These are phyloP conservation scores for Pseudogymnoascus destructans DNA, from an alignment of 2,329 filamentous ascomycete species.

Conservation along the genomic window DNA sequence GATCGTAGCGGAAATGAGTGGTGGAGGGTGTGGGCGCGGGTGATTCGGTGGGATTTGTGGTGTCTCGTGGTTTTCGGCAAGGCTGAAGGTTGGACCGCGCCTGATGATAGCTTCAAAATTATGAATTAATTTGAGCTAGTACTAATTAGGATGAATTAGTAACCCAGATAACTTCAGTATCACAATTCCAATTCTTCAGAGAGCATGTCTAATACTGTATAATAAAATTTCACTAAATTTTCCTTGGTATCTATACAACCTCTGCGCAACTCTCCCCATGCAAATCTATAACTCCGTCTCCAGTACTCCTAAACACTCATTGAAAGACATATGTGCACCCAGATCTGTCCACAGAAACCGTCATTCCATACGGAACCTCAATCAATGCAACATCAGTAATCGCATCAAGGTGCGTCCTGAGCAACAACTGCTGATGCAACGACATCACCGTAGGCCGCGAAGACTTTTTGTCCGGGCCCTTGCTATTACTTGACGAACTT, in stretches of 20 bases:
- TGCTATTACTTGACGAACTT: slow-evolving; percentile 21
- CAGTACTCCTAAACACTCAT: slow-evolving; percentile 12
- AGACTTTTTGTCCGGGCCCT: slow-evolving; percentile 30
- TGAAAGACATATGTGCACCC: slow-evolving; percentile 77
- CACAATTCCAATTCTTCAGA: neutral
- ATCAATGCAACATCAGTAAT: slow-evolving; percentile 81
- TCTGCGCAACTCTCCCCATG: neutral
- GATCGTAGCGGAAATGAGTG: neutral
- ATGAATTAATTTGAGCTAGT: slow-evolving; percentile 1
- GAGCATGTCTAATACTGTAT: neutral
- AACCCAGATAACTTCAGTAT: neutral
- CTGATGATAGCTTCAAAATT: slow-evolving; percentile 7
- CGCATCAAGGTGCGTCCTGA: slow-evolving; percentile 77
- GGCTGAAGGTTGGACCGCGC: slow-evolving; percentile 9
- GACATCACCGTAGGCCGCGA: slow-evolving; percentile 75
- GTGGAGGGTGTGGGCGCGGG: neutral
- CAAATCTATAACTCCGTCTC: slow-evolving; percentile 3
- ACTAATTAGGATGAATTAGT: neutral
- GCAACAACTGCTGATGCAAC: slow-evolving; percentile 70
- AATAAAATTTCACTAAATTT: neutral
- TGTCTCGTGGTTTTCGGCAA: slow-evolving; percentile 9
- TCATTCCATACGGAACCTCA: slow-evolving; percentile 84
- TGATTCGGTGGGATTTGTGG: neutral
- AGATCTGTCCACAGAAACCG: slow-evolving; percentile 75
- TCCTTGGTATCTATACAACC: slow-evolving; percentile 8